Percentiles rank a stretch among this genome's conserved stretches.
phyloP scores from a whole-genome alignment of 176 grass and related monocot genomes.

The Luzula sylvatica region DNA sequence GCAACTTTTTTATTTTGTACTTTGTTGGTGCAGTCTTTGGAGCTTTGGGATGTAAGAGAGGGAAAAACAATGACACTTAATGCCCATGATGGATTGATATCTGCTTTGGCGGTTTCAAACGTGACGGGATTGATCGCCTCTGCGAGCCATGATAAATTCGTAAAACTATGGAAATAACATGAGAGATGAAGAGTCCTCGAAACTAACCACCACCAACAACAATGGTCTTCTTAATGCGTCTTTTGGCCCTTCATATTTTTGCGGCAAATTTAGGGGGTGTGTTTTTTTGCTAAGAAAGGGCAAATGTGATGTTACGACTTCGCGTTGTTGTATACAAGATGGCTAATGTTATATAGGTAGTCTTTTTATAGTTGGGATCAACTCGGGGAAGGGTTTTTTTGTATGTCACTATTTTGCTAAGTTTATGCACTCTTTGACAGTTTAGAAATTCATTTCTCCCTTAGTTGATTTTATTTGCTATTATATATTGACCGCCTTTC shows the following conservation, averaged over 20 bases:
- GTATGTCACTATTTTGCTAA: slow-evolving; percentile 10
- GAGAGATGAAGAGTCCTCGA: not conserved
- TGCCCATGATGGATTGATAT: slow-evolving; percentile 64
- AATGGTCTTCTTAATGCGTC: not conserved
- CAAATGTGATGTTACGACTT: slow-evolving; percentile 11
- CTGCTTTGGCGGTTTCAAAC: slow-evolving; percentile 67
- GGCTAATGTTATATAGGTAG: slow-evolving; percentile 27
- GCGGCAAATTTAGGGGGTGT: not conserved
- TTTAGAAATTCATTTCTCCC: no score
- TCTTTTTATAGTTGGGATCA: slow-evolving; percentile 7
- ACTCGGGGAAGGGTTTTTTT: slow-evolving; percentile 7
- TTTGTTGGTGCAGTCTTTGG: slow-evolving; percentile 61
- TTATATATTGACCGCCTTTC: no score
- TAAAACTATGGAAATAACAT: slow-evolving; percentile 92
- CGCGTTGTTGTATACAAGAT: slow-evolving; percentile 22
- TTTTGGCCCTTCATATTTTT: slow-evolving; percentile 13
- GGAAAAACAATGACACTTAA: slow-evolving; percentile 64
- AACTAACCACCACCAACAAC: slow-evolving; percentile 10
- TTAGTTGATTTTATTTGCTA: no score
- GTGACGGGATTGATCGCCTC: slow-evolving; percentile 78
- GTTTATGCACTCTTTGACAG: no score
- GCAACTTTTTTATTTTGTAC: not conserved
- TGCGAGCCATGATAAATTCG: slow-evolving; percentile 68
- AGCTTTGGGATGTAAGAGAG: slow-evolving; percentile 88
- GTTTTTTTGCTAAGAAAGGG: slow-evolving; percentile 16